Conservation (phyloP, 805 yeast species). For the Zygosaccharomyces bailii region DNA sequence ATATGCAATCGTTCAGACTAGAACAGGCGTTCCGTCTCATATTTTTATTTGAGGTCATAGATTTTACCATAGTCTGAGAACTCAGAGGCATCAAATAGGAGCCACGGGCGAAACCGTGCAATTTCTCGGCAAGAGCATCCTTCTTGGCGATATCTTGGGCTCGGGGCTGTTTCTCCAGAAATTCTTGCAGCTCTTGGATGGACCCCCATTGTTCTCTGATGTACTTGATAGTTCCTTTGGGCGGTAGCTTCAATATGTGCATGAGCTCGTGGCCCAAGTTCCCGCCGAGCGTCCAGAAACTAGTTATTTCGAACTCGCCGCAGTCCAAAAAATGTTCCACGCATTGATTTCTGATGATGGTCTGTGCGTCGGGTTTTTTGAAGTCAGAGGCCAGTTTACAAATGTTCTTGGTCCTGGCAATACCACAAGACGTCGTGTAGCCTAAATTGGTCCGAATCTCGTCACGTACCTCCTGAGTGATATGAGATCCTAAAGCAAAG, state of each 20-base stretch:
- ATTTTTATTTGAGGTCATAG: conserved; percentile 88
- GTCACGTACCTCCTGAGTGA: conserved; percentile 52
- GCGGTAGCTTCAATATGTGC: conserved; percentile 49
- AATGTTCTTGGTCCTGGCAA: conserved; percentile 68
- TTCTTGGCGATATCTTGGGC: conserved; percentile 40
- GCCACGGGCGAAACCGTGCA: conserved; percentile 68
- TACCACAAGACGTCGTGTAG: conserved; percentile 88
- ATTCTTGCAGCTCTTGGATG: conserved; percentile 29
- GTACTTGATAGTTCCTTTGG: conserved; percentile 44
- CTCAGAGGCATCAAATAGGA: conserved; percentile 50
- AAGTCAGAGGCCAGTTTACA: conserved; percentile 87
- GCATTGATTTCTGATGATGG: conserved; percentile 55
- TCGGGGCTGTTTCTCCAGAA: conserved; percentile 17
- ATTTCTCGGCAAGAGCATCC: conserved; percentile 46
- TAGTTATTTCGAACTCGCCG: conserved; percentile 57
- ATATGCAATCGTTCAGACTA: conserved; percentile 52
- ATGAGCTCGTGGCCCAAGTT: conserved; percentile 65
- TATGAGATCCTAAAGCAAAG: conserved; percentile 60
- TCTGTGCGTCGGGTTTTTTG: conserved; percentile 83
- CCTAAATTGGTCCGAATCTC: conserved; percentile 54
- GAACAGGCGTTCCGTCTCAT: conserved; percentile 56
- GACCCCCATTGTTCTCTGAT: conserved; percentile 49
- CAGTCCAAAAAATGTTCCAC: conserved; percentile 50
- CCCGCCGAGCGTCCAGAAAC: conserved; percentile 91
- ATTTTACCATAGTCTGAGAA: conserved; percentile 60